These are phyloP conservation scores for Puya raimondii DNA, from an alignment of 176 grass and related monocot genomes.

Conservation along the genomic window DNA sequence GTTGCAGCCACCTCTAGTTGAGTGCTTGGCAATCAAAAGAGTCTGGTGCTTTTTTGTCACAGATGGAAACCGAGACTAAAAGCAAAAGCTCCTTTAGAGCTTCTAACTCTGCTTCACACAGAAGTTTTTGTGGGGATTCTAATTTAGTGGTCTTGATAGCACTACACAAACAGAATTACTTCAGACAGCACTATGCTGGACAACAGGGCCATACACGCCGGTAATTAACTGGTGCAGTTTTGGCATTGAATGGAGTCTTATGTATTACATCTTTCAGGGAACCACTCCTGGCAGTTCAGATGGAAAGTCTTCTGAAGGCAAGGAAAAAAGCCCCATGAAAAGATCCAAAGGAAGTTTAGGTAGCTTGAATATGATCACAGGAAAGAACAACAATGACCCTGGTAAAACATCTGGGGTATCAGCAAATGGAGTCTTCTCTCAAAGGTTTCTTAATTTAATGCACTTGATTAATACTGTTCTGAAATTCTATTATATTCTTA, in stretches of 20 bases:
- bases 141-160: too few species aligned
- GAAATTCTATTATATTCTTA: constrained; percentile 16
- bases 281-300: constrained; percentile 29
- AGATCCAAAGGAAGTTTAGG: constrained; percentile 26
- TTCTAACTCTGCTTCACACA: too few species aligned
- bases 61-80: too few species aligned
- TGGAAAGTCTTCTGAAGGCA: constrained; percentile 25
- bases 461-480: constrained; percentile 6
- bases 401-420: constrained; percentile 29
- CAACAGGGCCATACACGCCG: not conserved
- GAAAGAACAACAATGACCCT: constrained; percentile 30
- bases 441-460: constrained; percentile 27
- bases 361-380: constrained; percentile 27
- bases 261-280: constrained; percentile 5
- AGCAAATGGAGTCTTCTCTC: constrained; percentile 24
- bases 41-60: too few species aligned
- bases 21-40: too few species aligned
- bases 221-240: not conserved
- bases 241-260: not conserved
- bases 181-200: too few species aligned
- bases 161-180: too few species aligned
- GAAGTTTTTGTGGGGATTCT: too few species aligned
- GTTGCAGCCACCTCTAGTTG: too few species aligned
- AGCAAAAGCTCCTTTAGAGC: too few species aligned
- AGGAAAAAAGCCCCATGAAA: constrained; percentile 15